Base-by-base conservation (phyloP, 257 asterid genomes). In the Scutellaria baicalensis region DNA sequence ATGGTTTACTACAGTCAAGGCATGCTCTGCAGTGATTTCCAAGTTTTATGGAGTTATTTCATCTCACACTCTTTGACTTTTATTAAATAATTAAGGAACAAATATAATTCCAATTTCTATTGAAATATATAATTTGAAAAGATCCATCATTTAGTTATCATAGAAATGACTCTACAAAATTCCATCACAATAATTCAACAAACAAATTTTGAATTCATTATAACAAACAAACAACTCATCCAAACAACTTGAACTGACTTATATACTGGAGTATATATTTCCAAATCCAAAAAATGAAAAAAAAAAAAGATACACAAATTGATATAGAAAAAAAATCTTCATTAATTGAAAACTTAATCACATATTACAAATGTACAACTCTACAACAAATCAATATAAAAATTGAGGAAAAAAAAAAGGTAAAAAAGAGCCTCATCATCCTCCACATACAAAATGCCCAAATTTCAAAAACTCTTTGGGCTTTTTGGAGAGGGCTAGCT, bases 401-500 rank as follows among this genome's bases (percentile, higher is more conserved):
- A 45, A 75, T 0, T 23, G 1, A 6, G 55, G 12, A n/a, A 27
- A 8, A 14, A 27, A 59, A 61, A 5, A 55, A 35, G 11, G n/a
- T n/a, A 17, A 27, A 74, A 9, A 62, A 44, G 68, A 61, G 74
- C 84, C 90, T 67, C 90, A 55, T 82, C 86, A 68, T 82, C 89
- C 90, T 72, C 71, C 35, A 45, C 80, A 73, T 76, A 75, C 73
- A 80, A 79, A 79, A 69, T 64, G 70, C 88, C 89, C 85, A 79
- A 78, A 66, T 51, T 23, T 33, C 73, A 60, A 78, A 88, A 86
- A 76, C 69, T 57, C 21, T 49, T 68, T 80, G 84, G 91, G 85
- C 75, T 75, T 77, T 72, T 66, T 63, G 89, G 86, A 76, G 82
- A 76, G 92, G 92, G 96, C 90, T 79, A 54, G 65, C 81, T 78